Percentiles rank a stretch among this genome's conserved stretches.
Evolutionary conservation across 164 flowering plant genomes (phyloP).

Genomic region (Vitis rotundifolia): DNA sequence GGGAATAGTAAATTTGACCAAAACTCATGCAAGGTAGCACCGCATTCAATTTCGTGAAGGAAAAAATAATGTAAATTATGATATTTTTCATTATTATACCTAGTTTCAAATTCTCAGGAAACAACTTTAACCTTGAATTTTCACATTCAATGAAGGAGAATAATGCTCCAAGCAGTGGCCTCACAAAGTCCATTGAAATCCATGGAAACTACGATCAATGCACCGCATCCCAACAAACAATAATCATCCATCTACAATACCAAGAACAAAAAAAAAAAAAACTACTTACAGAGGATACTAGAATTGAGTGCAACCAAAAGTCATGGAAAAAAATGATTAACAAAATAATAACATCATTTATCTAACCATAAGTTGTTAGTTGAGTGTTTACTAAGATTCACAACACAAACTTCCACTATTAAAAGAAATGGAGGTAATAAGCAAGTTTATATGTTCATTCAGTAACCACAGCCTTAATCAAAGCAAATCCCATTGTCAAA

Average conservation of each 20-base stretch:
- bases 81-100: neutral
- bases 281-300: neutral
- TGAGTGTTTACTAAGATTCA: neutral
- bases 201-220: slow-evolving; percentile 30
- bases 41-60: too few species aligned
- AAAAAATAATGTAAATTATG: too few species aligned
- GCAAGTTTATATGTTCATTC: slow-evolving; percentile 12
- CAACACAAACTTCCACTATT: neutral
- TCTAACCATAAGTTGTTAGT: neutral
- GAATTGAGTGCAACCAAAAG: slow-evolving; percentile 1
- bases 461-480: slow-evolving; percentile 35
- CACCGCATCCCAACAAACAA: slow-evolving; percentile 42
- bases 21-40: too few species aligned
- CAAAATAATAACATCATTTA: neutral
- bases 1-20: too few species aligned
- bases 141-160: slow-evolving; percentile 9
- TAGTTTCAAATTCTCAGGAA: neutral
- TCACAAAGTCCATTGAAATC: slow-evolving; percentile 28
- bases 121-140: slow-evolving; percentile 9
- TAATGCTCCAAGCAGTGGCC: slow-evolving; percentile 20
- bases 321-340: neutral
- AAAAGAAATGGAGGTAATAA: neutral
- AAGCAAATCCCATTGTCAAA: slow-evolving; percentile 22
- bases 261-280: slow-evolving; percentile 18
- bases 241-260: slow-evolving; percentile 74